Evolutionary conservation across 495 filamentous ascomycete species (phyloP), one percentile per base, ranked within the genome.

Genomic region (Tuber borchii): DNA sequence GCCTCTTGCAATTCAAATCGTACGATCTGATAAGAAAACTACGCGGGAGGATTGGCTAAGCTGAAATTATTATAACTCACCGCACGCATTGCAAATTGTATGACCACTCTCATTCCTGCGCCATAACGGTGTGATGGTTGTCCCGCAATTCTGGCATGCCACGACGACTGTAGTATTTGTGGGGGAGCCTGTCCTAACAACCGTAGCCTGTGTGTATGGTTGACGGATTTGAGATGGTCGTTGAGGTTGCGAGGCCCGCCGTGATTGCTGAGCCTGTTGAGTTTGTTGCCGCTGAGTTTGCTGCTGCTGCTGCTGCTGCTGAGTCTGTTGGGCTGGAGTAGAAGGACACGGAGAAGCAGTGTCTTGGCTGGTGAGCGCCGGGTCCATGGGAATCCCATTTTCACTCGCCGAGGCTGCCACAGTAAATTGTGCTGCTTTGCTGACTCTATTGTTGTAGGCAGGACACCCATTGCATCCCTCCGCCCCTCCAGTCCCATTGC

Each of bases 1-100:
- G 39, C 37, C 61, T 71, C 69, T 65, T 22, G 61, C 73, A 78
- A 79, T 76, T 46, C 74, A 72, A 70, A 79, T 79, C 78, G 76
- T 79, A 79, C 77, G 78, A 79, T 79, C 78, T 79, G 78, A 79
- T 79, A 79, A 79, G 76, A 68, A 79, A 77, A 76, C 61, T 31
- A 75, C 70, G 20, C 40, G 56, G 70, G 40, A 45, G 26, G 56
- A 65, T 65, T 65, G 56, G 56, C 22, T n/a, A 16, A 16, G 42
- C 72, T 42, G 72, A 56, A 69, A 43, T 51, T 73, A 51, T 77
- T 76, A 73, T 74, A 77, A 87, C 93, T 81, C 88, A 97, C 95
- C 95, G 84, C 95, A 99, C 73, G 95, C 95, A 86, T 99, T 99
- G 86, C 95, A 99, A 76, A 99, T 98, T 7, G 94, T 97, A 86